Evolutionary conservation across 345 rosid species (phyloP), one percentile per base, ranked within the genome.

Genomic region (Aegle marmelos): DNA sequence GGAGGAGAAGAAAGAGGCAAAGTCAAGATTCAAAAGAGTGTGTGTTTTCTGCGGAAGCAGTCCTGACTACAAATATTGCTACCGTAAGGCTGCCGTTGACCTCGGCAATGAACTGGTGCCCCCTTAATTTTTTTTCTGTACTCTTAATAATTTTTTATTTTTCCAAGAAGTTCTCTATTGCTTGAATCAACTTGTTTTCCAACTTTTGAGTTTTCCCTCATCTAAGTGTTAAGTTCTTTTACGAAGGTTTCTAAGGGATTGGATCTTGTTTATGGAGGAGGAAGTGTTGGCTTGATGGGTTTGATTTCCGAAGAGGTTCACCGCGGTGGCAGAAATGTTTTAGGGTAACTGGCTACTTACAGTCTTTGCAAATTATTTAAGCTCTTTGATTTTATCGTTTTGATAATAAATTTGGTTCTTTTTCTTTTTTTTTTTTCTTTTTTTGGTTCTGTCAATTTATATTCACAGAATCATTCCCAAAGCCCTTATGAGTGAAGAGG

Each of bases 11-110:
- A 79, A 75, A 28, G 45, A 22, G 25, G n/a, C n/a, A 24, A 81
- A 39, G 28, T 83, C 91, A 16, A 87, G 86, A 73, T 95, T 95
- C 77, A 86, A 90, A 70, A 91, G 91, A 71, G 92, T 89, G 27
- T 95, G 98, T 81, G 97, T 95, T 21, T 93, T 95, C 62, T 93
- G 98, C 79, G 98, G 98, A 14, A 95, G 95, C 80, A 90, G 98
- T 76, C 75, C 85, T 73, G 98, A 98, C 68, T 93, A 89, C 13
- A 88, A 87, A 39, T 82, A 79, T 62, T 88, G 90, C 11, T 95
- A 95, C 61, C 86, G 88, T 28, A 93, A 86, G 72, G 98, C 98
- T 66, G 97, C 97, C 27, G 81, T 95, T 2, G 92, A 95, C 74
- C 90, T 95, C 2, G 98, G 87, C 76, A 87, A 86, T 79, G 97